Evolutionary conservation across 225 moss, liverwort and hornwort species (phyloP).

Genomic region (Straminergon stramineum): DNA sequence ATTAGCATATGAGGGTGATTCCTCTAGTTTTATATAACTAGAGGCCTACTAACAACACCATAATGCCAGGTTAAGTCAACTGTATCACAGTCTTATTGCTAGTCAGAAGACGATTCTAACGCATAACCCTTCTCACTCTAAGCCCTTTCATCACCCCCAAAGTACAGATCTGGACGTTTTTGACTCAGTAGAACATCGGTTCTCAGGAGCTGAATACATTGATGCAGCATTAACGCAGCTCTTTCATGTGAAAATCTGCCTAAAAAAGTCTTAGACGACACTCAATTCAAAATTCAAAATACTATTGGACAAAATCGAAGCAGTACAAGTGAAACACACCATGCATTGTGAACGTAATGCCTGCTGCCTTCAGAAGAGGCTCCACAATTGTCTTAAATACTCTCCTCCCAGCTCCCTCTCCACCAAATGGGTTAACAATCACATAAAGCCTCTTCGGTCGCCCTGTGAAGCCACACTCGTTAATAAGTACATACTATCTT

Average conservation of each 20-base stretch:
- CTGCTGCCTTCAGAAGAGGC: constrained; percentile 58
- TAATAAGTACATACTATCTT: neutral
- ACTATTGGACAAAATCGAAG: neutral
- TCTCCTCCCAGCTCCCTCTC: constrained; percentile 44
- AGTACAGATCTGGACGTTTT: neutral
- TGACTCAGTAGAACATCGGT: neutral
- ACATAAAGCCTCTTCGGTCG: constrained; percentile 77
- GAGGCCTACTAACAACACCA: neutral
- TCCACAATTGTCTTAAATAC: constrained; percentile 50
- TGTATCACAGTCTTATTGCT: neutral
- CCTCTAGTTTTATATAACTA: neutral
- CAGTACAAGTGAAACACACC: constrained; percentile 18
- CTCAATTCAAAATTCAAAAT: neutral
- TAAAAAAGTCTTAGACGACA: neutral
- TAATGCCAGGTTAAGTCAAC: neutral
- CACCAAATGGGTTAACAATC: constrained; percentile 84
- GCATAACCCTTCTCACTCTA: neutral
- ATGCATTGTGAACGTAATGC: constrained; percentile 49
- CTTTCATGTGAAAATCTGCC: neutral
- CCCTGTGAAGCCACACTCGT: constrained; percentile 28
- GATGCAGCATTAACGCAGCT: neutral
- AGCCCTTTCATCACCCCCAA: neutral
- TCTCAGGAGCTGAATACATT: neutral
- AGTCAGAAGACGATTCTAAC: neutral
- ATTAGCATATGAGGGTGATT: neutral